Evolutionary conservation across 139 green algal species (phyloP).

Genomic region (Desmodesmus armatus): DNA sequence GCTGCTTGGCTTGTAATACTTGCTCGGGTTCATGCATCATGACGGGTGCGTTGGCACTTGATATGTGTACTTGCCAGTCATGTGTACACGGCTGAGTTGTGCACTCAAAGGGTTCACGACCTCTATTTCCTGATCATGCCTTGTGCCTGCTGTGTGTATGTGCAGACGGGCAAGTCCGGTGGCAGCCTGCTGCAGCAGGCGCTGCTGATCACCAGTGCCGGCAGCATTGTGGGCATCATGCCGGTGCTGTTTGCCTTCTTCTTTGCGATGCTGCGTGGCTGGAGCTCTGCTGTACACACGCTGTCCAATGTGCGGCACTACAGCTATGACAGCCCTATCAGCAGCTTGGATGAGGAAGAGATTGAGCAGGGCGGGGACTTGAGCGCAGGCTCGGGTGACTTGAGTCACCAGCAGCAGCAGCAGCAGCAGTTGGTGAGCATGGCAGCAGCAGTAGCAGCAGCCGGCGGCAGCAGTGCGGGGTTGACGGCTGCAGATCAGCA

Average conservation of each 20-base stretch:
- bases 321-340: conserved; percentile 28
- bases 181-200: conserved; percentile 68
- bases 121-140: background rate
- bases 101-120: background rate
- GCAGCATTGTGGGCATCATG: conserved; percentile 74
- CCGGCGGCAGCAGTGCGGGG: background rate
- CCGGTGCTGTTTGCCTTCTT: conserved; percentile 81
- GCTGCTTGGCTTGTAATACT: too few species aligned
- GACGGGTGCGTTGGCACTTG: too few species aligned
- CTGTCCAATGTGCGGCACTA: conserved; percentile 41
- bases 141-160: background rate
- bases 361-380: background rate
- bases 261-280: conserved; percentile 76
- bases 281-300: conserved; percentile 56
- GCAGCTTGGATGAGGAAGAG: conserved; percentile 26
- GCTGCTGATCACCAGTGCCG: conserved; percentile 73
- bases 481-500: conserved; percentile 2
- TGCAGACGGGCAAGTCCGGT: conserved; percentile 45
- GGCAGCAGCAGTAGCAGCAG: conserved; percentile 24
- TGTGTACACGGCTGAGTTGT: background rate
- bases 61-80: background rate
- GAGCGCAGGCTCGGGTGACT: too few species aligned
- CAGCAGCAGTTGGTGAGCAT: conserved; percentile 29
- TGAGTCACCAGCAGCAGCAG: conserved; percentile 8
- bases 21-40: background rate